Evolutionary conservation across 169 alveolate genomes (phyloP).

Genomic region (Cyclospora cayetanensis): DNA sequence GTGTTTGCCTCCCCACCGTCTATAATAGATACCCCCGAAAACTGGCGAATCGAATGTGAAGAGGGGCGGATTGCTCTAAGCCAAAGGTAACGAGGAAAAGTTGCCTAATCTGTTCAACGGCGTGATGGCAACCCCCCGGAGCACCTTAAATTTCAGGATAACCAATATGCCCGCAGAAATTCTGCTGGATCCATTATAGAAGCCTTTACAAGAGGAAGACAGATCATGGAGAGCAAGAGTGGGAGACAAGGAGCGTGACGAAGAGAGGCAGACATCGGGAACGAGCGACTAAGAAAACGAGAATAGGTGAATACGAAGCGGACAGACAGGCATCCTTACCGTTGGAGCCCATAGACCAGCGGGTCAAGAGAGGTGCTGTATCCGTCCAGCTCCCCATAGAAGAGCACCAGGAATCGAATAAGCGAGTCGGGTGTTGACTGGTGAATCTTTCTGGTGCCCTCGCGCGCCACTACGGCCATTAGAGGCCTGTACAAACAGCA

Average conservation of each 20-base stretch:
- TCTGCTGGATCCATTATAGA: not conserved
- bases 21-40: too few relatives aligned
- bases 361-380: not conserved
- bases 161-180: too few relatives aligned
- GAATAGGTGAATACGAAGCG: not conserved
- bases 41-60: too few relatives aligned
- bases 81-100: too few relatives aligned
- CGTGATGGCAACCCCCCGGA: too few relatives aligned
- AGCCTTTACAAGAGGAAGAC: not conserved
- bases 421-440: slow-evolving; percentile 16
- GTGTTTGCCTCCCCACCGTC: too few relatives aligned
- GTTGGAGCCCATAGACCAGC: not conserved
- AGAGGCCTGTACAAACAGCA: slow-evolving; percentile 18
- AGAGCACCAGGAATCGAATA: not conserved
- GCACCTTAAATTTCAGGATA: too few relatives aligned
- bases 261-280: not conserved
- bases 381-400: slow-evolving; percentile 14
- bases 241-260: too few relatives aligned
- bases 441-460: not conserved
- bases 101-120: too few relatives aligned
- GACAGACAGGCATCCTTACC: not conserved
- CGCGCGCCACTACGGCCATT: slow-evolving; percentile 19
- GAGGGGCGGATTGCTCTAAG: too few relatives aligned
- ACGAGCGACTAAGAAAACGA: not conserved
- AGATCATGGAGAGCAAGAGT: too few relatives aligned